Base-by-base conservation (phyloP, 2,329 filamentous ascomycete genomes). In the Orbilia oligospora region DNA sequence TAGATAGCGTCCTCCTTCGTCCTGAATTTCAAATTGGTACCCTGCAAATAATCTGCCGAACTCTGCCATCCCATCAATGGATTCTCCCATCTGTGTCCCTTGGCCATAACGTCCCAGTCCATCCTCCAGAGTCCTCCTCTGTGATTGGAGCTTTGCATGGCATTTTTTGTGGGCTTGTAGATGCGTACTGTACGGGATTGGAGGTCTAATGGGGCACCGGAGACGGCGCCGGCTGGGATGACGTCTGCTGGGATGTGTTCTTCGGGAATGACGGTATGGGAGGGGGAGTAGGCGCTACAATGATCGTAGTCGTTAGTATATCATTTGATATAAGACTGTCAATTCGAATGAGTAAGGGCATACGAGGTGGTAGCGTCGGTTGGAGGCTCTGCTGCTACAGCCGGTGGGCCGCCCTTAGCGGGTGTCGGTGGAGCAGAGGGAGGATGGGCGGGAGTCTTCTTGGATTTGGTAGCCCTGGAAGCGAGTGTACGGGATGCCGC, bases 1-100 rank as follows among this genome's bases (percentile, higher is more conserved):
- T 88, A 87, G 83, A 99, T 95, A 81, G 96, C 96, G 82, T 97
- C 95, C 84, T 98, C 94, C 88, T 97, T 98, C 82, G 88, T 89
- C 85, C 92, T 92, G 89, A 99, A 99, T 85, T 91, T 91, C 83
- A 99, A 86, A 84, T 94, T 90, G 61, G 94, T 97, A 83, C 94
- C 95, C 85, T 99, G 94, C 93, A 99, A 96, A 84, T 90, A 90
- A 85, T 99, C 96, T 71, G 89, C 95, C 18, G 94, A 97, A 24
- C 95, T 98, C 84, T 97, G 94, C 97, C 97, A 99, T 79, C 96
- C 96, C 90, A 99, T 99, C 84, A 99, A 86, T 56, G 92, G 93
- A 86, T 99, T 99, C 87, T 99, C 96, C 97, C 96, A 99, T 82
- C 96, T 90, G 86, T 81, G 79, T 27, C 96, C 96, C 87, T 97